phyloP scores from a whole-genome alignment of 2,329 filamentous ascomycete genomes.

The Xylariomycetidae sp. region DNA sequence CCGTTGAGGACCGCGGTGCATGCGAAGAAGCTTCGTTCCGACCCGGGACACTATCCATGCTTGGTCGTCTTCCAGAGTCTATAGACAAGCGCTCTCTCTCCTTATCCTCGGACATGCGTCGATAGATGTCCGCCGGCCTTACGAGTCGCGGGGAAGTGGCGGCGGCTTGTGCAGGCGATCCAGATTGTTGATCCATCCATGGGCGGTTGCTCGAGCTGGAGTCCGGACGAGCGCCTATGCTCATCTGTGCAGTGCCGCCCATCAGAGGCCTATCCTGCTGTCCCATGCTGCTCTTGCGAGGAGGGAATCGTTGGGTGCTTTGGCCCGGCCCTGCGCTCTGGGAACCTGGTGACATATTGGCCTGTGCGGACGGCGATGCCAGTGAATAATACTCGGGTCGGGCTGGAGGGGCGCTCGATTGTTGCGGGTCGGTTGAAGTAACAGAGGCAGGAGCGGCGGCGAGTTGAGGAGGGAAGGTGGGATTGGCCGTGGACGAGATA shows the following conservation, averaged over 20 bases:
- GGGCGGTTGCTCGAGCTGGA: slow-evolving; percentile 23
- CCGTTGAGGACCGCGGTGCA: slow-evolving; percentile 13
- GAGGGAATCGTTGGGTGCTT: slow-evolving; percentile 43
- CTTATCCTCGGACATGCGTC: slow-evolving; percentile 61
- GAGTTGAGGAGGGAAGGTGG: slow-evolving; percentile 1
- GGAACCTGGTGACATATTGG: slow-evolving; percentile 15
- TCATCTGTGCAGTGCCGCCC: slow-evolving; percentile 8
- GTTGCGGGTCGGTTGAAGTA: too few relatives aligned
- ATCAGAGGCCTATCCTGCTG: slow-evolving; percentile 33
- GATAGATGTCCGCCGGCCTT: slow-evolving; percentile 72
- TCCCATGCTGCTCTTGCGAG: slow-evolving; percentile 56
- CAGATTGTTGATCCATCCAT: slow-evolving; percentile 30
- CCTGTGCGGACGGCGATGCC: slow-evolving; percentile 13
- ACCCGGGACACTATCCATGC: slow-evolving; percentile 43
- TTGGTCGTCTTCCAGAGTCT: slow-evolving; percentile 52
- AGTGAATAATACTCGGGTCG: slow-evolving; percentile 5
- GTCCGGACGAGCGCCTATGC: slow-evolving; percentile 23
- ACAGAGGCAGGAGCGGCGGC: background rate
- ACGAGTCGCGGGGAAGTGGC: slow-evolving; percentile 55
- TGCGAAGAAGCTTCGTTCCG: slow-evolving; percentile 18
- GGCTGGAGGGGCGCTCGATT: slow-evolving; percentile 2
- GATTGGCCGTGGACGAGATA: slow-evolving; percentile 1
- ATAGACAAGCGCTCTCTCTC: slow-evolving; percentile 49
- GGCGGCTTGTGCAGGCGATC: slow-evolving; percentile 33
- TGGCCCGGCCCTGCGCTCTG: slow-evolving; percentile 20